Evolutionary conservation across 2,329 filamentous ascomycete genomes (phyloP).

Genomic region (Pseudophaeomoniella oleicola): DNA sequence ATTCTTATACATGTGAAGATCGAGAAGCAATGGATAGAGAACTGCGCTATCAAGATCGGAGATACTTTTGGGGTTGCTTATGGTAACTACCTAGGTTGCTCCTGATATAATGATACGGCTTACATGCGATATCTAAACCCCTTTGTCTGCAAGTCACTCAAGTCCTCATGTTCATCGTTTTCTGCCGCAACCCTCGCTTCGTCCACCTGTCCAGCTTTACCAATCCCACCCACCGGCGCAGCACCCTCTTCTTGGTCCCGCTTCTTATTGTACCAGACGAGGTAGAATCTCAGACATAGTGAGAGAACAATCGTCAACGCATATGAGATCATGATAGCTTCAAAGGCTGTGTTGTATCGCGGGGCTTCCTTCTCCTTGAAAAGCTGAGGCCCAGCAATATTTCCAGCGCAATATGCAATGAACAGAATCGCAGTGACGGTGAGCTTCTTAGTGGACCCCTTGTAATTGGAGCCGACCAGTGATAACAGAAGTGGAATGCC

Average conservation of each 20-base stretch:
- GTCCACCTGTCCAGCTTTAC: neutral
- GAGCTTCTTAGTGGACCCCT: constrained; percentile 46
- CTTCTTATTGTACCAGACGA: neutral
- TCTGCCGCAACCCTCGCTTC: neutral
- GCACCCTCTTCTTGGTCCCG: neutral
- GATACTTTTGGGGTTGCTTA: too few relatives aligned
- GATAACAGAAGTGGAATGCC: constrained; percentile 41
- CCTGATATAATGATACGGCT: neutral
- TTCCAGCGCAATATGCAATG: constrained; percentile 40
- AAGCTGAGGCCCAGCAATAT: constrained; percentile 42
- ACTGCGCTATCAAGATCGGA: too few relatives aligned
- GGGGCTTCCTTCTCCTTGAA: constrained; percentile 37
- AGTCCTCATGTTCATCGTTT: neutral
- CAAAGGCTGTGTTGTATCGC: constrained; percentile 38
- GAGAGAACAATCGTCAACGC: constrained; percentile 31
- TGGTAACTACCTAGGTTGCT: too few relatives aligned
- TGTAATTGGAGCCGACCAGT: constrained; percentile 40
- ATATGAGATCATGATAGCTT: constrained; percentile 43
- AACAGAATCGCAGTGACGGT: constrained; percentile 43
- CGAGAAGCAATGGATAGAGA: too few relatives aligned
- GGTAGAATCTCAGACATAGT: neutral
- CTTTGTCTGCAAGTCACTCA: neutral
- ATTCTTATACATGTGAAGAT: too few relatives aligned
- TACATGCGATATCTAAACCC: neutral
- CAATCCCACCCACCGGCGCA: neutral